phyloP scores from a whole-genome alignment of 495 filamentous ascomycete species.

The Astrothelium subdiscretum region DNA sequence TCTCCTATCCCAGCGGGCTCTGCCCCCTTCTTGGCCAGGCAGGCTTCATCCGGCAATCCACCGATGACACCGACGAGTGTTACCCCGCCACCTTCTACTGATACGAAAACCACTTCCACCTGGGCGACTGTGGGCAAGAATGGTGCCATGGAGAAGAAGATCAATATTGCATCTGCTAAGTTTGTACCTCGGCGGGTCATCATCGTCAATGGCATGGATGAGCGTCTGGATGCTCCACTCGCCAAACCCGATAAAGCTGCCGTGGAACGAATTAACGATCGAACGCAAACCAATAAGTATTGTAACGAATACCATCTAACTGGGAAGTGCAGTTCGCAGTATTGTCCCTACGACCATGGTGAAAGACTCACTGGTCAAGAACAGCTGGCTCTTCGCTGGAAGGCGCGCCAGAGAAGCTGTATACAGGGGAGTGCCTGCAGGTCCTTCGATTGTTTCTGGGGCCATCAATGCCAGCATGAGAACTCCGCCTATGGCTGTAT shows the following conservation, averaged over 20 bases:
- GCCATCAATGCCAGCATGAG: conserved; percentile 16
- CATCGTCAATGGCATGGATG: conserved; percentile 21
- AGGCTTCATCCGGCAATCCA: neutral
- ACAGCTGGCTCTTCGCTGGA: conserved; percentile 22
- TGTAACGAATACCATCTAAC: conserved; percentile 30
- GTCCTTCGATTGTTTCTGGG: conserved; percentile 22
- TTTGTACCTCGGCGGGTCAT: conserved; percentile 13
- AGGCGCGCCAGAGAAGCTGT: conserved; percentile 17
- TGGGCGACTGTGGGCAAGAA: conserved; percentile 29
- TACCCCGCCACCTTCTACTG: conserved; percentile 8
- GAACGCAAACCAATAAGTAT: conserved; percentile 18
- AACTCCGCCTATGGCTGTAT: neutral
- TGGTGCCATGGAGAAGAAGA: conserved; percentile 16
- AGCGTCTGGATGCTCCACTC: conserved; percentile 24
- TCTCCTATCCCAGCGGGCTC: neutral
- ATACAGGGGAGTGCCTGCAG: conserved; percentile 14
- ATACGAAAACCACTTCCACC: conserved; percentile 8
- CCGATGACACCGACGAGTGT: conserved; percentile 1
- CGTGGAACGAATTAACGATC: conserved; percentile 15
- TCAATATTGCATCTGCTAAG: conserved; percentile 23
- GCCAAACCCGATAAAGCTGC: conserved; percentile 15
- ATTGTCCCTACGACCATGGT: conserved; percentile 26
- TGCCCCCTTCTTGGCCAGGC: neutral
- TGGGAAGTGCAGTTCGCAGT: conserved; percentile 20
- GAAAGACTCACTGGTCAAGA: conserved; percentile 19